These are phyloP conservation scores for Pulveroboletus sp. DNA, from an alignment of 768 basidiomycete species.

Conservation along the genomic window DNA sequence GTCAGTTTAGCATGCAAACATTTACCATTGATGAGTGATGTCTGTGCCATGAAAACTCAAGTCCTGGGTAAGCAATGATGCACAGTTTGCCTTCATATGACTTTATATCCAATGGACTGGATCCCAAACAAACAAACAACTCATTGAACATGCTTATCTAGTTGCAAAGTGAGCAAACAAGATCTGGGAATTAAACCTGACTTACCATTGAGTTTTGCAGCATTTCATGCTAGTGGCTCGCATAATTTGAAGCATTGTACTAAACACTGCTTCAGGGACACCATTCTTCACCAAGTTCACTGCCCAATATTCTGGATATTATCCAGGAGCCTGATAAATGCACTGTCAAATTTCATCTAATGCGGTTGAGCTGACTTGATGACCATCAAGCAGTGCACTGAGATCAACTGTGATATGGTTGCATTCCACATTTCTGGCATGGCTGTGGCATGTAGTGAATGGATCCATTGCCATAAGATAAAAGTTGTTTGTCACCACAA, in stretches of 20 bases:
- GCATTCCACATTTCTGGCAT: neutral
- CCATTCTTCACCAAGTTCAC: neutral
- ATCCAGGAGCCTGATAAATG: neutral
- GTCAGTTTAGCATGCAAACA: too few species aligned
- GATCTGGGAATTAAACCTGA: too few species aligned
- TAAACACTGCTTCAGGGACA: neutral
- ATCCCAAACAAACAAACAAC: too few species aligned
- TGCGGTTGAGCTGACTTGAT: neutral
- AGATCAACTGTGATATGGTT: neutral
- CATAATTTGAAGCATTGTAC: neutral
- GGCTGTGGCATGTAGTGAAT: neutral
- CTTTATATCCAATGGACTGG: too few species aligned
- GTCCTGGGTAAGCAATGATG: too few species aligned
- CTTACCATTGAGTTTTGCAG: neutral
- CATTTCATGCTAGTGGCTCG: neutral
- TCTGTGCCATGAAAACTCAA: too few species aligned
- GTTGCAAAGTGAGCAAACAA: too few species aligned
- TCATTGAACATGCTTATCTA: too few species aligned
- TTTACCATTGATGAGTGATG: too few species aligned
- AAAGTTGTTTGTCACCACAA: neutral
- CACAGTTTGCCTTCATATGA: too few species aligned
- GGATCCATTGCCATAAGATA: slow-evolving; percentile 2
- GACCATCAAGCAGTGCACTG: neutral
- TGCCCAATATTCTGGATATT: neutral
- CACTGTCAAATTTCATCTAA: neutral